These are phyloP conservation scores for Citrullus amarus DNA, from an alignment of 306 rosid species.

Conservation along the genomic window DNA sequence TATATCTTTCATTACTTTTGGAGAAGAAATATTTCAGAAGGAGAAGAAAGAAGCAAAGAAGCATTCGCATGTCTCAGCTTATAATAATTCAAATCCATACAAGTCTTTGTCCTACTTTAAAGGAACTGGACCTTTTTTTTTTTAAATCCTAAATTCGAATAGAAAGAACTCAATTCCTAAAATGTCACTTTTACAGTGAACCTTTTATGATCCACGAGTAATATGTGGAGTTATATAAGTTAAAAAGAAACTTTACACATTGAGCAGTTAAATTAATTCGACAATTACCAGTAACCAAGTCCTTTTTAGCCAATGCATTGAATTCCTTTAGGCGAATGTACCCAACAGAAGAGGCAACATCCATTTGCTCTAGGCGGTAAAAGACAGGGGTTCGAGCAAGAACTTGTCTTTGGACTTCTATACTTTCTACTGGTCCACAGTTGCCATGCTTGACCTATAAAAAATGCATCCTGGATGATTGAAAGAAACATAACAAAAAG, in stretches of 20 bases:
- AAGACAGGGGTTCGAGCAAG: conserved; percentile 86
- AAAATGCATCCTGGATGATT: conserved; percentile 16
- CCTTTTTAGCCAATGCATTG: conserved; percentile 93
- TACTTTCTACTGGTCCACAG: conserved; percentile 75
- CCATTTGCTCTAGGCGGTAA: conserved; percentile 71
- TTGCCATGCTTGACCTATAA: conserved; percentile 81
- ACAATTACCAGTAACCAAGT: conserved; percentile 63
- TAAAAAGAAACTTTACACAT: neutral
- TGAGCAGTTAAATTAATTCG: conserved; percentile 3
- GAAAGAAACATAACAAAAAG: conserved; percentile 14
- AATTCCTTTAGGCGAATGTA: conserved; percentile 87
- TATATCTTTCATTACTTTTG: neutral
- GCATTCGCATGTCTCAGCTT: neutral
- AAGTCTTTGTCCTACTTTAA: neutral
- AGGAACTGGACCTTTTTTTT: neutral
- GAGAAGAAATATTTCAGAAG: neutral
- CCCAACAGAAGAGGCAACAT: conserved; percentile 53
- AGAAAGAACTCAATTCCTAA: neutral
- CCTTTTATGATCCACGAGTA: neutral
- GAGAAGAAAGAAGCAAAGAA: neutral
- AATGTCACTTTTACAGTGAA: neutral
- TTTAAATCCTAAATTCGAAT: neutral
- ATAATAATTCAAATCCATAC: neutral
- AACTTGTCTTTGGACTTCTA: conserved; percentile 67
- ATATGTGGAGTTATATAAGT: neutral